phyloP scores from a whole-genome alignment of 1,139 yeast genomes.

The Debaryomycetaceae sp. region DNA sequence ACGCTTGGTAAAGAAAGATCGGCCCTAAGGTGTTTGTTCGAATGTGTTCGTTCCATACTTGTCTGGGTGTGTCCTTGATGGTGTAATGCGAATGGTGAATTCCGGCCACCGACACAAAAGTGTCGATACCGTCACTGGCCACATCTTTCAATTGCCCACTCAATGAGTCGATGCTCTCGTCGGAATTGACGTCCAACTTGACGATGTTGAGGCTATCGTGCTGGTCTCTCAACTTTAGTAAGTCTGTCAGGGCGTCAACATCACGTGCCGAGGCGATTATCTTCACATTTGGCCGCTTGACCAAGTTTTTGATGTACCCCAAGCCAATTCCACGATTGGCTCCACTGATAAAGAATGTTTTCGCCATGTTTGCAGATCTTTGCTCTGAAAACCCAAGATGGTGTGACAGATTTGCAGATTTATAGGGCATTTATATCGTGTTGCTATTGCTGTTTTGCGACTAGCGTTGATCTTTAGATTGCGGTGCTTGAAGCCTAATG shows the following conservation, averaged over 20 bases:
- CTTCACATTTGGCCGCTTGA: conserved; percentile 7
- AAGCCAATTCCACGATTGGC: conserved; percentile 22
- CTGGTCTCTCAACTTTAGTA: conserved; percentile 3
- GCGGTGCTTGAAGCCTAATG: no score
- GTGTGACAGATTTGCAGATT: no score
- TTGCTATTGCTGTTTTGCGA: no score
- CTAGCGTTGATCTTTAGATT: no score
- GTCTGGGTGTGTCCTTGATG: conserved; percentile 9
- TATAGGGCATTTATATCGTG: no score
- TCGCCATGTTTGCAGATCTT: no score
- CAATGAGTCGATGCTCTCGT: conserved; percentile 7
- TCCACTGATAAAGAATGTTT: conserved; percentile 19
- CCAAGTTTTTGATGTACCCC: conserved; percentile 11
- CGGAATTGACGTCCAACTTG: conserved; percentile 6
- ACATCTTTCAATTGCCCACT: conserved; percentile 4
- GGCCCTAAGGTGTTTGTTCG: conserved; percentile 27
- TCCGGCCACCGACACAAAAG: conserved; percentile 18
- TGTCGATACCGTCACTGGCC: conserved; percentile 12
- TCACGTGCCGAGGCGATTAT: conserved; percentile 18
- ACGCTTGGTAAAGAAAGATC: conserved; percentile 20
- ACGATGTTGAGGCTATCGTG: conserved; percentile 5
- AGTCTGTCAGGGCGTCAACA: conserved; percentile 12
- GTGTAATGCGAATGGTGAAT: conserved; percentile 7
- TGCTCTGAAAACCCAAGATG: no score
- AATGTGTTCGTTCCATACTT: conserved; percentile 16